Base-by-base conservation (phyloP, 2,329 filamentous ascomycete genomes). In the Paecilomyces fulvus region DNA sequence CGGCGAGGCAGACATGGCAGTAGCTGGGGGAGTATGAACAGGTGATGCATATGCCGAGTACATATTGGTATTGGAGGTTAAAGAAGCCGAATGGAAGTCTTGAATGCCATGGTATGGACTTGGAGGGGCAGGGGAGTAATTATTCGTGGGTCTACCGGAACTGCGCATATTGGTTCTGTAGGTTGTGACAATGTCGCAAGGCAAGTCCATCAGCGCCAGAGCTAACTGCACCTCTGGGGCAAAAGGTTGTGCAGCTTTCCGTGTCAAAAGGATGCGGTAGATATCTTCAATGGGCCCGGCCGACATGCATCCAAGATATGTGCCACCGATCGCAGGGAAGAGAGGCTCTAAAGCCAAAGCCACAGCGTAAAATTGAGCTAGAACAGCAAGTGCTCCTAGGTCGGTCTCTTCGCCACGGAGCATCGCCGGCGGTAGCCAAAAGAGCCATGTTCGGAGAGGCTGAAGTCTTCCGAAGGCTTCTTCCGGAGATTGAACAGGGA, bases 391-490 rank as follows among this genome's bases (percentile, higher is more conserved):
- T 1, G 90, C 87, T 58, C 84, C 89, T 23, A 89, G 82, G 62
- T 92, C 90, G 33, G 84, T 83, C 53, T 87, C 84, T 51, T 86
- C 88, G 61, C 86, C 84, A 69, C 92, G 87, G 25, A 96, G 80
- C 64, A 92, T 87, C 62, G 86, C 85, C 31, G 96, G 86, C 0
- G 94, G 94, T 55, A 96, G 84, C 91, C 92, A 97, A 75, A 97
- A 96, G 14, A 97, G 83, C 91, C 92, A 96, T 64, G 89, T 89
- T 55, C 92, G 83, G 58, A 99, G 81, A 9, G 90, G 87, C 61
- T 95, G 92, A 10, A 97, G 83, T 61, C 92, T 88, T 66, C 91
- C 88, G 69, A 96, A 97, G 67, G 95, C 90, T 68, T 95, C 86
- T 60, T 90, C 87, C 23, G 91, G 84, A 23, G 85, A 84, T 61